These are phyloP conservation scores for Penicillium simplicissimum DNA, from an alignment of 495 filamentous ascomycete genomes.

Conservation along the genomic window DNA sequence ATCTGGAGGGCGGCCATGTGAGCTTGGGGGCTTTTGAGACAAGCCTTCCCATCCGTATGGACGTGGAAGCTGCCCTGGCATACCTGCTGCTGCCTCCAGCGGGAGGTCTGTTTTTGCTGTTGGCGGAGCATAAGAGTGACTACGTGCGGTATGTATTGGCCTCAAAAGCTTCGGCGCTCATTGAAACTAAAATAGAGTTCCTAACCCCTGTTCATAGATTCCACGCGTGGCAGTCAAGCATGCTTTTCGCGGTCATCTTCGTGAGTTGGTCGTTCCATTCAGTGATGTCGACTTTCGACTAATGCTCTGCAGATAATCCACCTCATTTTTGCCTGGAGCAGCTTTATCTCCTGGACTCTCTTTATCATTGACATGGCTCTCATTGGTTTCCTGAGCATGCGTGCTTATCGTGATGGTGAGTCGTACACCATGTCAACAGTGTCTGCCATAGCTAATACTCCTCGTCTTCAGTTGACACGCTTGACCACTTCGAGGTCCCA, in stretches of 20 bases:
- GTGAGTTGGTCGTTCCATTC: conserved; percentile 44
- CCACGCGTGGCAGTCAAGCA: conserved; percentile 91
- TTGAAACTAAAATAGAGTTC: neutral
- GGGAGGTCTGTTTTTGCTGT: conserved; percentile 78
- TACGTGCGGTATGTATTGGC: conserved; percentile 75
- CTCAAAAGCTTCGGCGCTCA: neutral
- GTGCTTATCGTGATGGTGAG: conserved; percentile 81
- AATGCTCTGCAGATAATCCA: conserved; percentile 59
- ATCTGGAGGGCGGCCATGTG: conserved; percentile 57
- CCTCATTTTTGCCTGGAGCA: conserved; percentile 80
- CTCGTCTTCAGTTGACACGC: conserved; percentile 66
- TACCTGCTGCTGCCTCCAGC: conserved; percentile 86
- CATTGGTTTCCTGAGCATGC: conserved; percentile 74
- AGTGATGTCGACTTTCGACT: neutral
- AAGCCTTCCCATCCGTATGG: conserved; percentile 77
- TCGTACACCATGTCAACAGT: neutral
- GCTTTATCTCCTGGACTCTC: conserved; percentile 79
- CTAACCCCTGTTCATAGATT: conserved; percentile 57
- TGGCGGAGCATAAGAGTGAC: conserved; percentile 92
- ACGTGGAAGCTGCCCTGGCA: conserved; percentile 87
- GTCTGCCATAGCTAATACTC: neutral
- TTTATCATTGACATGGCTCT: conserved; percentile 72
- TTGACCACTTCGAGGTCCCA: conserved; percentile 91
- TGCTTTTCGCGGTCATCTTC: conserved; percentile 84
- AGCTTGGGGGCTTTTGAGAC: conserved; percentile 75